Base-by-base conservation (phyloP, 192 early-diverging fungal genomes). In the Coemansia sp. region DNA sequence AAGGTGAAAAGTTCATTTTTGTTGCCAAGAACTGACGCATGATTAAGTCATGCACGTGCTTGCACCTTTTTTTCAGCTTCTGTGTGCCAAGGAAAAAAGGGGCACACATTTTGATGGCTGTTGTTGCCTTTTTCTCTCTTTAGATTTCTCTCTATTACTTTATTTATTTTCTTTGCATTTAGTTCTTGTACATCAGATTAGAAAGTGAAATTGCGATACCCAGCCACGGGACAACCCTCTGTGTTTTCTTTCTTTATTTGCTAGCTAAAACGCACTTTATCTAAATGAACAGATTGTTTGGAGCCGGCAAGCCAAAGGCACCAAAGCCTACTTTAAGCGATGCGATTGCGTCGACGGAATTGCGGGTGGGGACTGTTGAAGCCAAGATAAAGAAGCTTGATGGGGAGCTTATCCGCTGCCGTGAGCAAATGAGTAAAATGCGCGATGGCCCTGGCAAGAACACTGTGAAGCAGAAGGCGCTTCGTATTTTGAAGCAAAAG, bases 361-460 rank as follows among this genome's bases (percentile, higher is more conserved):
- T 74, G 21, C 88, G 98, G 56, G 90, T 89, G 16, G 92, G 92
- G 69, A 87, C 91, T 6, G 92, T 98, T 4, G 93, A 95, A 61
- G 94, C 94, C 68, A 98, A 98, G 77, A 95, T 99, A 63, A 90
- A 88, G 56, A 94, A 95, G 75, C 87, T 96, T 16, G 98, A 99
- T 65, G 94, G 92, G 41, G 95, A 98, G 75, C 85, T 99, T 42
- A 85, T 92, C 13, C 89, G 89, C 68, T 96, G 92, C 84, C 87
- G 90, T 68, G 95, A 98, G 53, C 95, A 98, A 71, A 93, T 99
- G 94, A 87, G 86, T 65, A 95, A 90, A 63, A 93, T 99, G 95
- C 86, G 91, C 21, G 92, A 94, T 18, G 92, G 93, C 1, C 90
- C 93, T 2, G 92, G 84, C 61, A 95, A 95, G 89, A 94, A 94